Conservation (phyloP, 306 rosid species). For the Cucumis cinereus region DNA sequence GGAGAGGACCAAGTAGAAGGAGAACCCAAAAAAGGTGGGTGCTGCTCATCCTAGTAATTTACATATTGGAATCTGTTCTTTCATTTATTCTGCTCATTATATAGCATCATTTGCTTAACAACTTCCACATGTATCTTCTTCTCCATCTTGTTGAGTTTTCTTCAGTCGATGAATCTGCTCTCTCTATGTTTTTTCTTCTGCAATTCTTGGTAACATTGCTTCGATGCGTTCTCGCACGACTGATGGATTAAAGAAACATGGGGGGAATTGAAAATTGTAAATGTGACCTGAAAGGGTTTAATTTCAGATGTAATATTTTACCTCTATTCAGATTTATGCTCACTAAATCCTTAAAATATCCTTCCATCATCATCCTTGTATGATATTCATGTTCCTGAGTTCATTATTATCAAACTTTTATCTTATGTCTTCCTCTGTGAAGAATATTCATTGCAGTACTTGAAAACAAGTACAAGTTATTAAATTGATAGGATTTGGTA, state of each 20-base stretch:
- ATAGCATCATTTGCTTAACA: conserved; percentile 7
- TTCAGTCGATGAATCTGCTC: conserved; percentile 13
- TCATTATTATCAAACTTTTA: not conserved
- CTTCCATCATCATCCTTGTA: not conserved
- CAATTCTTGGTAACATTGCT: conserved; percentile 6
- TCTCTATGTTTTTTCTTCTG: conserved; percentile 1
- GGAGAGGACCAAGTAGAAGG: conserved; percentile 36
- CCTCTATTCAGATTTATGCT: conserved; percentile 10
- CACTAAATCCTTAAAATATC: not conserved
- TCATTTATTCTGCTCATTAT: conserved; percentile 12
- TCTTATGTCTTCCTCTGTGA: not conserved
- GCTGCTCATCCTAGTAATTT: conserved; percentile 53
- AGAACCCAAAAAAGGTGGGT: conserved; percentile 44
- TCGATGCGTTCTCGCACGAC: not conserved
- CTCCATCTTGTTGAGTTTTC: conserved; percentile 14
- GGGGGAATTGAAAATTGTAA: conserved; percentile 23
- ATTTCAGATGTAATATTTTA: conserved; percentile 13
- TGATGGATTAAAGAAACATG: conserved; percentile 16
- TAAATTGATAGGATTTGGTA: not conserved
- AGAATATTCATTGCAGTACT: not conserved
- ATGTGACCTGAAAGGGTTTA: conserved; percentile 23
- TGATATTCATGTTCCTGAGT: not conserved
- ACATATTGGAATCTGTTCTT: conserved; percentile 7
- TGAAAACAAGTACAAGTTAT: not conserved
- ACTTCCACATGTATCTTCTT: conserved; percentile 17